Conservation (phyloP, 805 yeast species). For the Wickerhamomyces bisporus region DNA sequence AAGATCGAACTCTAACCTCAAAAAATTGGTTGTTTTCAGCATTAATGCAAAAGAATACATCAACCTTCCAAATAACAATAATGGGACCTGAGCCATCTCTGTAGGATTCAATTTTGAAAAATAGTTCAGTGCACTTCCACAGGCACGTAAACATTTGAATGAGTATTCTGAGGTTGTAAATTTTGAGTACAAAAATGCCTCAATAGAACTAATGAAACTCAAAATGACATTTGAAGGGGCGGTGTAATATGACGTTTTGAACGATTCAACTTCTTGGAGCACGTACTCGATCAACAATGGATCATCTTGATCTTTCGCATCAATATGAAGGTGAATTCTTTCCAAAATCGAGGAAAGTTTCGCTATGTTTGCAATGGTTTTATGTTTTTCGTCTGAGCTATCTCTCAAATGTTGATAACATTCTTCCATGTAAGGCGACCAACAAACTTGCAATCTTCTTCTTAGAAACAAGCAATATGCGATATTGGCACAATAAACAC, state of each 20-base stretch:
- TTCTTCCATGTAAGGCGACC: constrained; percentile 58
- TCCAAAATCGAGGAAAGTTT: constrained; percentile 58
- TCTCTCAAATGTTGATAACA: constrained; percentile 47
- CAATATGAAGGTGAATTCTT: constrained; percentile 32
- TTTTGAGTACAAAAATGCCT: constrained; percentile 22
- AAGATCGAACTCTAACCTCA: constrained; percentile 17
- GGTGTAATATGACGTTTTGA: constrained; percentile 6
- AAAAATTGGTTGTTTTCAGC: constrained; percentile 18
- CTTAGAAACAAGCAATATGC: constrained; percentile 62
- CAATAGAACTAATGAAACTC: constrained; percentile 20
- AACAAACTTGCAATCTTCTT: constrained; percentile 53
- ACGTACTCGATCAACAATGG: constrained; percentile 13
- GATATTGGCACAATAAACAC: constrained; percentile 57
- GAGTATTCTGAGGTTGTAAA: constrained; percentile 11
- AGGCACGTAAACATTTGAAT: constrained; percentile 19
- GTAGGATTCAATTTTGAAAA: constrained; percentile 14
- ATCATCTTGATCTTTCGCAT: constrained; percentile 14
- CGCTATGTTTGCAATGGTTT: constrained; percentile 50
- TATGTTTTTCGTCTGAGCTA: constrained; percentile 27
- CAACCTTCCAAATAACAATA: constrained; percentile 21
- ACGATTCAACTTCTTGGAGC: constrained; percentile 11
- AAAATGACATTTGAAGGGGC: constrained; percentile 9
- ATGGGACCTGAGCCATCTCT: constrained; percentile 15
- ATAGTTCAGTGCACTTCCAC: constrained; percentile 13
- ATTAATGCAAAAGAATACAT: constrained; percentile 24